Evolutionary conservation across 192 early-diverging fungal species (phyloP).

Genomic region (Linderina pennispora): DNA sequence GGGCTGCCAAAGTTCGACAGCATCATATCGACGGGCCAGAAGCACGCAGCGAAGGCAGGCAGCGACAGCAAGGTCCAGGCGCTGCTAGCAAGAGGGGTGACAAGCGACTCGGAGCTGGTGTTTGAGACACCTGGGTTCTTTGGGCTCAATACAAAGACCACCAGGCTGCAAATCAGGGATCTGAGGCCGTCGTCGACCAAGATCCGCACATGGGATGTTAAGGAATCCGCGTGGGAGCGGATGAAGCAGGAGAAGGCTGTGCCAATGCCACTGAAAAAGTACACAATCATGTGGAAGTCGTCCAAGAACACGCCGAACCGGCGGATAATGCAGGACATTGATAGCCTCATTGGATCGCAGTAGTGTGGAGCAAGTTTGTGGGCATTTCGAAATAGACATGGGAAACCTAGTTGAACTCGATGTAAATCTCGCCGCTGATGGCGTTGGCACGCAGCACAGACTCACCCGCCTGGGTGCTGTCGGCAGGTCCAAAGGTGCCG

Average conservation of each 20-base stretch:
- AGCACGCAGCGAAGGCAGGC: not conserved
- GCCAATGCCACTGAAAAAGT: slow-evolving; percentile 16
- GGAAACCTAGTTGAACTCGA: slow-evolving; percentile 28
- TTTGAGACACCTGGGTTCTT: slow-evolving; percentile 33
- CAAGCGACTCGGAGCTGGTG: slow-evolving; percentile 24
- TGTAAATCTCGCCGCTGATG: slow-evolving; percentile 24
- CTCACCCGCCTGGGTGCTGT: slow-evolving; percentile 14
- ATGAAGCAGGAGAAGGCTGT: slow-evolving; percentile 5
- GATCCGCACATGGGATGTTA: slow-evolving; percentile 40
- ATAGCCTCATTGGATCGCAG: slow-evolving; percentile 16
- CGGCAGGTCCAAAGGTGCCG: slow-evolving; percentile 35
- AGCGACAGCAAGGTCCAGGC: slow-evolving; percentile 1
- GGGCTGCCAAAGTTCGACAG: slow-evolving; percentile 44
- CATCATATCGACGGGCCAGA: slow-evolving; percentile 11
- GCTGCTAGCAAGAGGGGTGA: slow-evolving; percentile 13
- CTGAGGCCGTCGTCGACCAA: slow-evolving; percentile 14
- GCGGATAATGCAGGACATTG: slow-evolving; percentile 32
- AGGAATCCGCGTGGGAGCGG: slow-evolving; percentile 1
- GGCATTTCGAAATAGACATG: not conserved
- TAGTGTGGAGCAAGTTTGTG: not conserved
- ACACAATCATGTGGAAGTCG: slow-evolving; percentile 43
- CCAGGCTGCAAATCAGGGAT: slow-evolving; percentile 17
- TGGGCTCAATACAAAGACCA: slow-evolving; percentile 21
- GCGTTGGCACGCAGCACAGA: slow-evolving; percentile 24
- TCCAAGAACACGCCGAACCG: slow-evolving; percentile 9